These are phyloP conservation scores for Lactarius sanguifluus DNA, from an alignment of 768 basidiomycete genomes.

Conservation along the genomic window DNA sequence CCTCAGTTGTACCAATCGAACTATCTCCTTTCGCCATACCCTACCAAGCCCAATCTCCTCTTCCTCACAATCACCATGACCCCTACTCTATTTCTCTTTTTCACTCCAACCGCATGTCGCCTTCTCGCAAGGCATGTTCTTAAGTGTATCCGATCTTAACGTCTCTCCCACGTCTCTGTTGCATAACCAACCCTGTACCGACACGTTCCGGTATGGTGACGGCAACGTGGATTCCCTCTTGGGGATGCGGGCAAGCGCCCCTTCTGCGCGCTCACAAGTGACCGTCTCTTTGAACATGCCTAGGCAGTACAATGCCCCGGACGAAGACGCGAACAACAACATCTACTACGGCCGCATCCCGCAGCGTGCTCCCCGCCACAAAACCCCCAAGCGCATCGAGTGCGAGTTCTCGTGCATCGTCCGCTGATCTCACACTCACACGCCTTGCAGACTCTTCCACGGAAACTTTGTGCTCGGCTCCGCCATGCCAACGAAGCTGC, in stretches of 20 bases:
- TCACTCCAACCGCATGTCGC: too few relatives aligned
- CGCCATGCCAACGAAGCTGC: constrained; percentile 54
- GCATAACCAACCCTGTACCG: constrained; percentile 22
- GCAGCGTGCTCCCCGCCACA: constrained; percentile 80
- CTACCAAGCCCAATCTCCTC: too few relatives aligned
- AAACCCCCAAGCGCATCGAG: constrained; percentile 92
- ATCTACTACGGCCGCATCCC: constrained; percentile 90
- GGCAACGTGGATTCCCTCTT: constrained; percentile 28
- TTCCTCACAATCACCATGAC: too few relatives aligned
- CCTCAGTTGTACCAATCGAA: too few relatives aligned
- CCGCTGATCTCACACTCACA: neutral
- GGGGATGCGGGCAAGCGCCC: constrained; percentile 36
- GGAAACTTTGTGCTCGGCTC: constrained; percentile 93
- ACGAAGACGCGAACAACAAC: constrained; percentile 48
- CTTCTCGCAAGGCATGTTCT: too few relatives aligned
- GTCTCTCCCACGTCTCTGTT: constrained; percentile 28
- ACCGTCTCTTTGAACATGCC: constrained; percentile 39
- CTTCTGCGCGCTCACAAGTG: constrained; percentile 22
- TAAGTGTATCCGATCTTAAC: constrained; percentile 22
- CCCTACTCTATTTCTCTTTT: too few relatives aligned
- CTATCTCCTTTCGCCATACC: too few relatives aligned
- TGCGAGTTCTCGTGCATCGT: constrained; percentile 39
- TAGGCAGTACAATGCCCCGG: constrained; percentile 44
- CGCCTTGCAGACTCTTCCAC: constrained; percentile 62
- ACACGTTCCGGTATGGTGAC: constrained; percentile 35